A percentile compares a stretch with the other conserved stretches of the same genome.
phyloP scores from a whole-genome alignment of 768 basidiomycete species.

The Kwoniella pini region DNA sequence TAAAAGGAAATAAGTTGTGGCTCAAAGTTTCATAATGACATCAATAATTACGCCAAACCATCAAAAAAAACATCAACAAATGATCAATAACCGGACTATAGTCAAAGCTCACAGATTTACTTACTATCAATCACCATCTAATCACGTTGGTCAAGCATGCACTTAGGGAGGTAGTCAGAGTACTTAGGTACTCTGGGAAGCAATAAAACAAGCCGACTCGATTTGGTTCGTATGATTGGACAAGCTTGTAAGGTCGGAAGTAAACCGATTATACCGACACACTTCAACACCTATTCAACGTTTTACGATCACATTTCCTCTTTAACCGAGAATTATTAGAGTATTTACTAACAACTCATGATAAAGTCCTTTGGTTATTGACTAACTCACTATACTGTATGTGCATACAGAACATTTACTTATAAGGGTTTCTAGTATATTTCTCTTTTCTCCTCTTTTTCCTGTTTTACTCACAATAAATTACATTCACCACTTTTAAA shows the following conservation, averaged over 20 bases:
- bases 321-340: neutral
- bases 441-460: neutral
- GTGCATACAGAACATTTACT: neutral
- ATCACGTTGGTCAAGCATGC: too few relatives aligned
- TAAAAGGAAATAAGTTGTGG: neutral
- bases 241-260: neutral
- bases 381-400: slow-evolving; percentile 2
- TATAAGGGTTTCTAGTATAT: neutral
- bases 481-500: neutral
- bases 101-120: too few relatives aligned
- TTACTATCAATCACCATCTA: too few relatives aligned
- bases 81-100: neutral
- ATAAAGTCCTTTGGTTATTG: neutral
- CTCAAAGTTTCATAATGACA: neutral
- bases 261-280: neutral
- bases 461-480: neutral
- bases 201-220: too few relatives aligned
- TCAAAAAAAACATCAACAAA: slow-evolving; percentile 5
- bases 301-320: neutral
- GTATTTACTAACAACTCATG: too few relatives aligned
- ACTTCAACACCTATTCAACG: slow-evolving; percentile 12
- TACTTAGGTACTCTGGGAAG: too few relatives aligned
- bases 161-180: too few relatives aligned
- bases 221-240: too few relatives aligned
- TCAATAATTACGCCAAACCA: slow-evolving; percentile 1